phyloP scores from a whole-genome alignment of 805 yeast genomes.

The Kazachstania viticola region DNA sequence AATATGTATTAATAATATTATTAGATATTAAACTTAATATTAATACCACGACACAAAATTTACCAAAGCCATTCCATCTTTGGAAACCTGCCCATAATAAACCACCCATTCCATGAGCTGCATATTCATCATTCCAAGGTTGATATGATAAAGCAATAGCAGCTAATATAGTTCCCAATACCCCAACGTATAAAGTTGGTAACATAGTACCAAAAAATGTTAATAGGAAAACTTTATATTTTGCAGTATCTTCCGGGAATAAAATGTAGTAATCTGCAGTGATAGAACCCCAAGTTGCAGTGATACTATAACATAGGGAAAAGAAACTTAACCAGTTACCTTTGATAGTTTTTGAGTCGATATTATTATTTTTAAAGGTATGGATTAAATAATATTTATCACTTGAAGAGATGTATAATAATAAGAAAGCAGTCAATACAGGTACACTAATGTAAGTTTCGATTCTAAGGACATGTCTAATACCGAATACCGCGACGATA shows the following conservation, averaged over 20 bases:
- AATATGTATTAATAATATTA: constrained; percentile 70
- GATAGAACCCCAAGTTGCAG: constrained; percentile 83
- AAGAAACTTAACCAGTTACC: constrained; percentile 71
- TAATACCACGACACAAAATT: constrained; percentile 56
- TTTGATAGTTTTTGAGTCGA: constrained; percentile 30
- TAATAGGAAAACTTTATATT: constrained; percentile 39
- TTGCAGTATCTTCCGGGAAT: constrained; percentile 62
- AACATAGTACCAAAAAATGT: constrained; percentile 57
- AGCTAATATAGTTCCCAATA: constrained; percentile 60
- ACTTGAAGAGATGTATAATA: constrained; percentile 54
- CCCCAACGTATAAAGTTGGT: constrained; percentile 69
- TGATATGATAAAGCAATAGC: constrained; percentile 47
- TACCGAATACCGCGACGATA: constrained; percentile 66
- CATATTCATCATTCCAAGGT: constrained; percentile 50
- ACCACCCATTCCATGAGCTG: constrained; percentile 61
- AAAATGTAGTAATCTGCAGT: constrained; percentile 77
- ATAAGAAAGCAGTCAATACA: constrained; percentile 51
- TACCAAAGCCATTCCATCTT: constrained; percentile 69
- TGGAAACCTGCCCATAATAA: constrained; percentile 50
- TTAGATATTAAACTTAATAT: constrained; percentile 71
- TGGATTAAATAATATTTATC: constrained; percentile 30
- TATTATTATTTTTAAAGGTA: constrained; percentile 25
- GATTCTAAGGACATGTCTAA: constrained; percentile 53
- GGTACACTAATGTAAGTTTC: constrained; percentile 63
- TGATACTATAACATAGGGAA: constrained; percentile 61